Base-by-base conservation (phyloP, 225 moss, liverwort and hornwort genomes). In the Thuidium tamariscinum region DNA sequence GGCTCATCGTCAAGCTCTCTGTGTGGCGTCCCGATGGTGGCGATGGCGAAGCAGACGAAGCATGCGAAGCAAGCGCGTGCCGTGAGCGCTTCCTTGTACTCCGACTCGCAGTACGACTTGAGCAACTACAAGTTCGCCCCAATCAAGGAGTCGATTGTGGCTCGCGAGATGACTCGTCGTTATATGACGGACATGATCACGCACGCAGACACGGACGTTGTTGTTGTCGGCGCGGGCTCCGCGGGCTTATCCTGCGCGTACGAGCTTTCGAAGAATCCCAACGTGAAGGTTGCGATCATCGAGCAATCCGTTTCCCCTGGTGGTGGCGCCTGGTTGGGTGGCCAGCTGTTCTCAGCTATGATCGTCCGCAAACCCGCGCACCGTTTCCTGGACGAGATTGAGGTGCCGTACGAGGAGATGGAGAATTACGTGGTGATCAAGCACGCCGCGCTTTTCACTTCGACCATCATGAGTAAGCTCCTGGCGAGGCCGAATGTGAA, bases 121-220 rank as follows among this genome's bases (percentile, higher is more conserved):
- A 94, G 77, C 89, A 92, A 97, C 52, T 98, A 95, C 95, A 97
- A 96, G 85, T 98, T 97, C 56, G 91, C 94, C 22, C 97, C 98
- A 5, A 96, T 97, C 81, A 96, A 96, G 95, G 98, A 97, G 92
- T 97, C 98, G 23, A 98, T 95, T 5, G 96, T 96, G 18, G 90
- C 96, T 16, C 92, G 98, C 5, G 95, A 95, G 90, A 98, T 98
- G 98, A 95, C 97, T 57, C 77, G 87, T 26, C 83, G 87, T 86
- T 97, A 98, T 93, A 97, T 98, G 97, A 98, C 98, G 8, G 96
- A 98, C 84, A 98, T 97, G 98, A 97, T 98, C 89, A 96, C 96
- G 11, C 95, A 97, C 39, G 98, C 96, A 0, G 98, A 95, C 37
- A 98, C 96, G 2, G 98, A 96, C 21, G 98, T 97, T 6, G 96